phyloP scores from a whole-genome alignment of 106 monocot genomes.

The Allium sativum region DNA sequence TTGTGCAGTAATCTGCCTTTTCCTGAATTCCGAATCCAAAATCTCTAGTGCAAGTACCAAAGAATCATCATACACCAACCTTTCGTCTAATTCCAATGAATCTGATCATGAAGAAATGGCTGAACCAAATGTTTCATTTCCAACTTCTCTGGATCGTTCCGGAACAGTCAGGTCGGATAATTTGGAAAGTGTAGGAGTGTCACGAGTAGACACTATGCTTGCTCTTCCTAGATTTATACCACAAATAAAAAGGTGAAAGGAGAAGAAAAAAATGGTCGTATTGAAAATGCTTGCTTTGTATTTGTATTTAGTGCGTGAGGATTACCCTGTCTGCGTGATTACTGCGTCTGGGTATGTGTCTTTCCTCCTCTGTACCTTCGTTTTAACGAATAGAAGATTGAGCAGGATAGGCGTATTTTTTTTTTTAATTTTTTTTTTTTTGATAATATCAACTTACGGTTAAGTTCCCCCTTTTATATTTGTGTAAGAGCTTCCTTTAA shows the following conservation, averaged over 20 bases:
- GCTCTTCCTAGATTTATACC: constrained; percentile 1
- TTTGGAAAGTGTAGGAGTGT: background rate
- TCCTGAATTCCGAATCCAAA: constrained; percentile 5
- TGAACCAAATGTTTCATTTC: background rate
- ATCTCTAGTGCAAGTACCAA: background rate
- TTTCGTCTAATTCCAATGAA: background rate
- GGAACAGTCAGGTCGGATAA: background rate
- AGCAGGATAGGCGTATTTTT: too few species aligned
- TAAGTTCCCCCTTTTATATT: too few species aligned
- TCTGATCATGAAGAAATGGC: background rate
- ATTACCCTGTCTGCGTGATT: too few species aligned
- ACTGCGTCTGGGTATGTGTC: too few species aligned
- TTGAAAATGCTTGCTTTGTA: background rate
- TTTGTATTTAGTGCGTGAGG: background rate
- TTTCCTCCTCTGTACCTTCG: too few species aligned
- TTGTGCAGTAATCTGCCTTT: constrained; percentile 14
- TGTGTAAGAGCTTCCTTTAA: too few species aligned
- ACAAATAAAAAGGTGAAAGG: background rate
- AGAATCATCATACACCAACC: background rate
- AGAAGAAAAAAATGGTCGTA: background rate
- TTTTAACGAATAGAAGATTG: too few species aligned
- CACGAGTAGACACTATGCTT: background rate
- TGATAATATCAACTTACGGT: too few species aligned
- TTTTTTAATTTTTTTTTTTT: too few species aligned
- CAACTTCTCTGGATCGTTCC: background rate